Percentiles rank a stretch among this genome's conserved stretches.
Conservation (phyloP, 2,329 filamentous ascomycete genomes). For the Aspergillus unguis region DNA sequence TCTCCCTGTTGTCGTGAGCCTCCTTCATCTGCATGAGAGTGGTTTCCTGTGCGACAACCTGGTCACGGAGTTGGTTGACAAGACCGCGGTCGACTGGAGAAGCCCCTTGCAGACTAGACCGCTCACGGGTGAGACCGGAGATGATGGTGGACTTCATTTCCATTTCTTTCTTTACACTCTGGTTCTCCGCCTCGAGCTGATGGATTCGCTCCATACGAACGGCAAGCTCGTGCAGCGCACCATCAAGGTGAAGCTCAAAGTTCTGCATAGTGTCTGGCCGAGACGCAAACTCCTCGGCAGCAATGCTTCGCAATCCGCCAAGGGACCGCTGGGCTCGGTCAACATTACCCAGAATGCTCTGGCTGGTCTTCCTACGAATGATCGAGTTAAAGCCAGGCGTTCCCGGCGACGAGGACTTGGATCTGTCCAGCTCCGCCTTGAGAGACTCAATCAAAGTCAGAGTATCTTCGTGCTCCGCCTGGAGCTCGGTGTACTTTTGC, state of each 20-base stretch:
- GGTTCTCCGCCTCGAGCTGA: conserved; percentile 79
- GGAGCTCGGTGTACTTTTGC: conserved; percentile 76
- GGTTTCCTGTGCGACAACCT: conserved; percentile 81
- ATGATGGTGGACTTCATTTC: conserved; percentile 96
- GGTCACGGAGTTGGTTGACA: conserved; percentile 79
- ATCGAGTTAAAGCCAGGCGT: conserved; percentile 53
- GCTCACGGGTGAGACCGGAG: conserved; percentile 84
- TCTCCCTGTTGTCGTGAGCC: conserved; percentile 68
- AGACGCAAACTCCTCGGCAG: conserved; percentile 76
- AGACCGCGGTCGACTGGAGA: conserved; percentile 89
- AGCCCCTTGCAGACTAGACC: conserved; percentile 75
- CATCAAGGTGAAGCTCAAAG: conserved; percentile 87
- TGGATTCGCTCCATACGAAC: conserved; percentile 83
- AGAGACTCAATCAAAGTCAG: conserved; percentile 86
- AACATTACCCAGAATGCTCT: conserved; percentile 73
- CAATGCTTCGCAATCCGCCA: conserved; percentile 82
- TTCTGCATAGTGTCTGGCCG: conserved; percentile 82
- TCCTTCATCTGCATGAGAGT: conserved; percentile 73
- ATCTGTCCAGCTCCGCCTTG: conserved; percentile 78
- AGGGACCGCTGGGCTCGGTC: conserved; percentile 92
- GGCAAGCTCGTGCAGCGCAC: conserved; percentile 89
- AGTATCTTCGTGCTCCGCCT: conserved; percentile 75
- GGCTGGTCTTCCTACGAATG: conserved; percentile 88
- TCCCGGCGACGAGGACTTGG: conserved; percentile 60
- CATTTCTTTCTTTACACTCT: conserved; percentile 87